Conservation (phyloP, 2,329 filamentous ascomycete species). For the Fusarium buxicola region DNA sequence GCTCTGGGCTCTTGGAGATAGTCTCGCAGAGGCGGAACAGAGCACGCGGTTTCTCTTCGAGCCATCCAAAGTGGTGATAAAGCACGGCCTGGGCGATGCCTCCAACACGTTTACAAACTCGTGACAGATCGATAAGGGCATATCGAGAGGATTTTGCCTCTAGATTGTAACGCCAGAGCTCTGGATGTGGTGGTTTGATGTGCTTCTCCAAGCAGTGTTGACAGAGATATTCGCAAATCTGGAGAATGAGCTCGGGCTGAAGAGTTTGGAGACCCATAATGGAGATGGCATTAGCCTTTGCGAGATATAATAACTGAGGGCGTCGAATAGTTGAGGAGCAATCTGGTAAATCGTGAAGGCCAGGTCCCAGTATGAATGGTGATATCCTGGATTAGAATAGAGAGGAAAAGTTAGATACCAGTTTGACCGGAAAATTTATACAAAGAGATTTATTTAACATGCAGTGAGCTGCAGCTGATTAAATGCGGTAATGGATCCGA, state of each 20-base stretch:
- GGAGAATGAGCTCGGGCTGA: not conserved
- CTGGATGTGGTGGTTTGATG: not conserved
- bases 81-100: slow-evolving; percentile 13
- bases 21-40: slow-evolving; percentile 4
- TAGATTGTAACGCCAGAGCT: not conserved
- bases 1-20: not conserved
- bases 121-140: not conserved
- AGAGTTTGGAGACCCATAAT: not conserved
- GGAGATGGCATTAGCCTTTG: not conserved
- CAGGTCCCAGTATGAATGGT: no score
- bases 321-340: no score
- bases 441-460: no score
- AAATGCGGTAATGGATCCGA: no score
- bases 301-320: no score
- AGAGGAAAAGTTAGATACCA: no score
- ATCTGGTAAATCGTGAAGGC: no score
- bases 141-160: not conserved
- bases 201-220: slow-evolving; percentile 14
- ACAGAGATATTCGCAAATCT: slow-evolving; percentile 19
- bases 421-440: no score
- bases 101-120: not conserved
- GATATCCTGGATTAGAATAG: no score
- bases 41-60: accelerated
- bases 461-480: no score
- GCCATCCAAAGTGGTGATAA: slow-evolving; percentile 15